Conservation (phyloP, 2,329 filamentous ascomycete species). For the Neodidymelliopsis sp. region DNA sequence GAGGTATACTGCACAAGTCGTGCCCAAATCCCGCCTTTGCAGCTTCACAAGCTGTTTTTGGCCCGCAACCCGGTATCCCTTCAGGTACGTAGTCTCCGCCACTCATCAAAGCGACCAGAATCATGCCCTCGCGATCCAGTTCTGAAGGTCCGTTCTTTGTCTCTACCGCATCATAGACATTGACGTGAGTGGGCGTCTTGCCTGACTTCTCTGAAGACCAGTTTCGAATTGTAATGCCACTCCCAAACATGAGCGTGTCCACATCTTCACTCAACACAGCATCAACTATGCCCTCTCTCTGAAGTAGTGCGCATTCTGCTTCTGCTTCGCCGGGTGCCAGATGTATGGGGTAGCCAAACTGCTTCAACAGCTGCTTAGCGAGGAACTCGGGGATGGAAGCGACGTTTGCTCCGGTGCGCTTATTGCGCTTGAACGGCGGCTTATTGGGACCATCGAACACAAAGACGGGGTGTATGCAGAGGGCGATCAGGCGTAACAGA, state of each 20-base stretch:
- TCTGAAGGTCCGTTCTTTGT: slow-evolving; percentile 64
- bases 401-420: slow-evolving; percentile 69
- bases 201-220: slow-evolving; percentile 79
- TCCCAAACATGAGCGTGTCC: slow-evolving; percentile 97
- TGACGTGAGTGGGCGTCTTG: slow-evolving; percentile 83
- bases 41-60: slow-evolving; percentile 88
- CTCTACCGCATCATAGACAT: slow-evolving; percentile 73
- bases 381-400: slow-evolving; percentile 74
- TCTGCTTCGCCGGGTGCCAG: slow-evolving; percentile 94
- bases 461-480: slow-evolving; percentile 86
- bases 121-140: slow-evolving; percentile 86
- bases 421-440: slow-evolving; percentile 87
- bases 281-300: slow-evolving; percentile 74
- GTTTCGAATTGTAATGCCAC: slow-evolving; percentile 77
- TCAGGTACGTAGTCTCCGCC: slow-evolving; percentile 93
- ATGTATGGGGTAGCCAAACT: slow-evolving; percentile 86
- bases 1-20: slow-evolving; percentile 72
- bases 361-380: slow-evolving; percentile 81
- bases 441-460: slow-evolving; percentile 90
- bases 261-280: slow-evolving; percentile 96
- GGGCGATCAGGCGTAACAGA: slow-evolving; percentile 75
- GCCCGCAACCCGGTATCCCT: slow-evolving; percentile 85
- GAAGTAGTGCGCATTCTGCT: slow-evolving; percentile 89
- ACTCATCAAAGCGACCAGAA: slow-evolving; percentile 91
- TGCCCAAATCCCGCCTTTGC: slow-evolving; percentile 86